These are phyloP conservation scores for Amanita molliuscula DNA, from an alignment of 768 basidiomycete species.

Conservation along the genomic window DNA sequence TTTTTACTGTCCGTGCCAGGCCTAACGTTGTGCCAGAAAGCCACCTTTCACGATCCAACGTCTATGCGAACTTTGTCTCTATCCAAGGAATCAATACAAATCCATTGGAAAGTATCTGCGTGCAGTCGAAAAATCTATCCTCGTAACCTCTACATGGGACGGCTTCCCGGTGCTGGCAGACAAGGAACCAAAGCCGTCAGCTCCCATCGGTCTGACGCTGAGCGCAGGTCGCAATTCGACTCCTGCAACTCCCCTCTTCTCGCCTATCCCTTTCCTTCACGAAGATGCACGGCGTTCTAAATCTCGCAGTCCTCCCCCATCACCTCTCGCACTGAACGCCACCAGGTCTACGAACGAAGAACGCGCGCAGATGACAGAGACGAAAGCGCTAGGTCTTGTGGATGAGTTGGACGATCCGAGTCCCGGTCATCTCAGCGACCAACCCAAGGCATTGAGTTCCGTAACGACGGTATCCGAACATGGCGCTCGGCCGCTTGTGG, in stretches of 20 bases:
- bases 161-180: conserved; percentile 50
- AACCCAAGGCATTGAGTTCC: conserved; percentile 58
- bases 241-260: conserved; percentile 76
- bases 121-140: conserved; percentile 71
- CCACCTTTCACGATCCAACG: conserved; percentile 89
- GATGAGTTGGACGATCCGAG: conserved; percentile 81
- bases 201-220: conserved; percentile 31
- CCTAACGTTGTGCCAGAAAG: conserved; percentile 20
- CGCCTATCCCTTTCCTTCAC: conserved; percentile 81
- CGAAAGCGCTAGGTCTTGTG: conserved; percentile 62
- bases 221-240: conserved; percentile 39
- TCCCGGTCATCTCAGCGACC: conserved; percentile 78
- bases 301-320: conserved; percentile 72
- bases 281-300: conserved; percentile 73
- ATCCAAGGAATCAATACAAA: conserved; percentile 63
- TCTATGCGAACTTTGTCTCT: conserved; percentile 69
- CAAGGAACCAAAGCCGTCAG: conserved; percentile 24
- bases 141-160: conserved; percentile 75
- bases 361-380: conserved; percentile 25
- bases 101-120: conserved; percentile 81
- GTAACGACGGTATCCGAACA: conserved; percentile 36
- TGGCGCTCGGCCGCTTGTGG: conserved; percentile 36
- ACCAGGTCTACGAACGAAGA: conserved; percentile 21
- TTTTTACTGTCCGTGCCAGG: neutral
- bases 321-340: conserved; percentile 47